Base-by-base conservation (phyloP, 23 red algal genomes). In the Chondrus crispus region DNA sequence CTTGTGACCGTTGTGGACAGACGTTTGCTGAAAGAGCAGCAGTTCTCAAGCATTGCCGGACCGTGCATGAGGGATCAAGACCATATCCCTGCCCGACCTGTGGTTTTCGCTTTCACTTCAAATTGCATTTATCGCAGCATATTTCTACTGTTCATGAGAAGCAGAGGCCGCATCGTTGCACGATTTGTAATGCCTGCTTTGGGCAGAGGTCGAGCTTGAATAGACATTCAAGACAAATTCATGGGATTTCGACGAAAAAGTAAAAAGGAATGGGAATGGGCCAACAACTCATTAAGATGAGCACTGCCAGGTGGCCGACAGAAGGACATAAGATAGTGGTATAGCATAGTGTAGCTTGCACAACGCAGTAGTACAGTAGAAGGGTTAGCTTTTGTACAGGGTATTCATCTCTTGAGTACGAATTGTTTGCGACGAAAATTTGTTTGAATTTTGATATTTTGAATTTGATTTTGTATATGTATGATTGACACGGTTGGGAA, bases 111-210 rank as follows among this genome's bases (percentile, higher is more conserved):
- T 93, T 93, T 63, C 90, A 93, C 68, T 93, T 93, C 50, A 93
- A 93, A 80, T 46, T 93, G 52, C 90, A 93, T 72, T 49, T 85
- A 0, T 53, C 90, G 62, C 90, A 93, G 64, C 90, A 93, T 55
- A 85, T 85, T 57, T 60, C 80, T 12, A 93, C 90, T 30, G 90
- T 93, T 41, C 90, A 93, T 42, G 80, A 93, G 78, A 84, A 85
- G 68, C 80, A 78, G 60, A 84, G 90, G 49, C 90, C 90, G 50
- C 81, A 93, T 54, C 68, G 50, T 28, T 93, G 90, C 80, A 38
- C 29, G 41, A 74, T 85, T 54, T 93, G 90, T 37, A 60, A 70
- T 70, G 90, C 81, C 11, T 79, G 80, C 22, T 93, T 93, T 77
- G 90, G 90, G n/a, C 90, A 93, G 80, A 26, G 90, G 13, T 73